Evolutionary conservation across 2,329 filamentous ascomycete genomes (phyloP).

Genomic region (Venturia asperata): DNA sequence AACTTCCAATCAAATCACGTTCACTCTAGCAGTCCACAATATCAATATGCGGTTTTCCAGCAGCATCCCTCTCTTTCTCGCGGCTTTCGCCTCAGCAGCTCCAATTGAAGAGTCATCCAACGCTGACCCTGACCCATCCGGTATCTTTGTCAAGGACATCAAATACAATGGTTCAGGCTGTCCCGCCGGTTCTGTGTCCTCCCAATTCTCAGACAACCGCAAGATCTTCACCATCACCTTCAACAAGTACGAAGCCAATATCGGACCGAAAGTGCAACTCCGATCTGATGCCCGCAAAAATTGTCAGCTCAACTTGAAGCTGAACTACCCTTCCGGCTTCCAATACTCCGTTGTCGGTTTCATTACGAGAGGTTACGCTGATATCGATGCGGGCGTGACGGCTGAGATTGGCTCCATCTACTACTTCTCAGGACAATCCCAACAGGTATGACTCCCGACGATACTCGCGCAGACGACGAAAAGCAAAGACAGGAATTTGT

Average conservation of each 20-base stretch:
- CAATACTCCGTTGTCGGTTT: slow-evolving; percentile 48
- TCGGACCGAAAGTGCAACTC: slow-evolving; percentile 37
- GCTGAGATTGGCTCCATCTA: slow-evolving; percentile 47
- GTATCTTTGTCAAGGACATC: slow-evolving; percentile 38
- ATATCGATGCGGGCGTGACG: slow-evolving; percentile 40
- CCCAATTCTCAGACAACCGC: slow-evolving; percentile 38
- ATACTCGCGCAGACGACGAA: not conserved
- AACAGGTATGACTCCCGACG: slow-evolving; percentile 31
- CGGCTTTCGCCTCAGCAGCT: slow-evolving; percentile 26
- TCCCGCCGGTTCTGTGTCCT: slow-evolving; percentile 38
- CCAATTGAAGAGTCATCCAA: slow-evolving; percentile 22
- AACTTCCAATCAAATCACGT: not conserved
- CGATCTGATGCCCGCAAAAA: slow-evolving; percentile 44
- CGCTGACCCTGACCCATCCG: slow-evolving; percentile 18
- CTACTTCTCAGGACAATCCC: slow-evolving; percentile 45
- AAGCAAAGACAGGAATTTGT: not conserved
- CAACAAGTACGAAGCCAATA: slow-evolving; percentile 44
- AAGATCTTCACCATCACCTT: slow-evolving; percentile 47
- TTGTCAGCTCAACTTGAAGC: slow-evolving; percentile 48
- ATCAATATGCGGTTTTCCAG: slow-evolving; percentile 23
- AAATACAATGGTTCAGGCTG: slow-evolving; percentile 44
- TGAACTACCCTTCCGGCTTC: slow-evolving; percentile 46
- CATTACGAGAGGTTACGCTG: slow-evolving; percentile 47
- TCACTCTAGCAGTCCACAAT: slow-evolving; percentile 24
- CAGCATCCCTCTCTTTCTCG: slow-evolving; percentile 15